Evolutionary conservation across 306 rosid genomes (phyloP), one percentile per base, ranked within the genome.

Genomic region (Cyamopsis tetragonoloba): DNA sequence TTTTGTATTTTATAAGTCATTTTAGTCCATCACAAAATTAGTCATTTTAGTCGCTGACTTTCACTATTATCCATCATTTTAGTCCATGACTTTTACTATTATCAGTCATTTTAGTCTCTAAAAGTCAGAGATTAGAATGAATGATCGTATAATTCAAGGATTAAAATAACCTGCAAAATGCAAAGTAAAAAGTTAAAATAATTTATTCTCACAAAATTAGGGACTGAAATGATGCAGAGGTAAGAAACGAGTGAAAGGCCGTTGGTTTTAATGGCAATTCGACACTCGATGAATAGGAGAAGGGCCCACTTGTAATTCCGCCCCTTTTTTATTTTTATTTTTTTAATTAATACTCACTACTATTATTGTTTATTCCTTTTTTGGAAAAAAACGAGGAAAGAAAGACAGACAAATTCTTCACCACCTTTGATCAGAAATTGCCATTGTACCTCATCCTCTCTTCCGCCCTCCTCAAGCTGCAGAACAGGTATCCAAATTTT

Each of bases 261-360:
- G 89, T 81, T 81, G 87, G 64, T 66, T 70, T 75, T 81, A 81
- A 81, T 79, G 82, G 89, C 69, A 84, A 38, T 35, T 74, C 63
- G 3, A 48, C 85, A 38, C 41, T 74, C 63, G 3, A 48, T 56
- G 48, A 47, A 46, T 37, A 27, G 50, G 39, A 34, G 27, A 37
- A 30, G 70, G 69, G 28, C 74, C 70, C 2, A 14, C 82, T 32
- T 15, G 81, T 67, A 79, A 81, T 75, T 85, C 63, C 77, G 62
- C 76, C 42, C 75, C 66, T 57, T 39, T 26, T 23, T 30, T 61
- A 2, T 3, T 70, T 15, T 47, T 18, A 20, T 27, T 44, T 69
- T 51, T 0, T 4, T 27, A 1, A 2, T 7, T n/a, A 22, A 6
- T 14, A 20, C 38, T 43, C 30, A 38, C 35, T 48, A 13, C 3